Percentiles rank a stretch among this genome's conserved stretches.
Conservation (phyloP, 176 grass and related monocot species). For the Rhynchospora breviuscula region DNA sequence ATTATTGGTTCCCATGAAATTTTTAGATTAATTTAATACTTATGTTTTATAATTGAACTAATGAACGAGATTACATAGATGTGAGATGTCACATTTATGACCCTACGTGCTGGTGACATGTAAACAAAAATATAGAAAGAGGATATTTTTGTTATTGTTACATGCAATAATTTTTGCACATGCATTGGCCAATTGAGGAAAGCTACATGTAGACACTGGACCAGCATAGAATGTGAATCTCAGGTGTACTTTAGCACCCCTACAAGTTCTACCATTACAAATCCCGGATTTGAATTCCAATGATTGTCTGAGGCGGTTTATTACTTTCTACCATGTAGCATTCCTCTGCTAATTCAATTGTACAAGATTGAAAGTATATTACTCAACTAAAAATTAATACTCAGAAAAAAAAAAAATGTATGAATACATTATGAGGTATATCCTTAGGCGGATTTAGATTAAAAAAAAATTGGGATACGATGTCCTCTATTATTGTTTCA, state of each 20-base stretch:
- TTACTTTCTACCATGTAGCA: neutral
- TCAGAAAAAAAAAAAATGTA: too few species aligned
- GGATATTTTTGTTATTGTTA: neutral
- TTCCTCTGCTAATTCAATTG: neutral
- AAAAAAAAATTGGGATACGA: too few species aligned
- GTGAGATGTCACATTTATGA: neutral
- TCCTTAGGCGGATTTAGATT: too few species aligned
- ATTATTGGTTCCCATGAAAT: too few species aligned
- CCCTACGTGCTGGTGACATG: neutral
- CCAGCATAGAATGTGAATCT: conserved; percentile 13
- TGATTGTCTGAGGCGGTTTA: neutral
- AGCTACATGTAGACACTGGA: neutral
- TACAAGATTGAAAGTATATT: neutral
- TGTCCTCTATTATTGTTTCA: too few species aligned
- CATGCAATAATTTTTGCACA: neutral
- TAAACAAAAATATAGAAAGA: neutral
- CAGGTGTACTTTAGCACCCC: conserved; percentile 18
- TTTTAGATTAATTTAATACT: too few species aligned
- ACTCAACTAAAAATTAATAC: neutral
- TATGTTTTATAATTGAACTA: too few species aligned
- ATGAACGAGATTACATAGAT: too few species aligned
- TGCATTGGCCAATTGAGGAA: neutral
- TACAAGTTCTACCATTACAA: neutral
- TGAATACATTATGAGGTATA: too few species aligned
- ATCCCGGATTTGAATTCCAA: neutral